Base-by-base conservation (phyloP, 306 rosid genomes). In the Astragalus membranaceus region DNA sequence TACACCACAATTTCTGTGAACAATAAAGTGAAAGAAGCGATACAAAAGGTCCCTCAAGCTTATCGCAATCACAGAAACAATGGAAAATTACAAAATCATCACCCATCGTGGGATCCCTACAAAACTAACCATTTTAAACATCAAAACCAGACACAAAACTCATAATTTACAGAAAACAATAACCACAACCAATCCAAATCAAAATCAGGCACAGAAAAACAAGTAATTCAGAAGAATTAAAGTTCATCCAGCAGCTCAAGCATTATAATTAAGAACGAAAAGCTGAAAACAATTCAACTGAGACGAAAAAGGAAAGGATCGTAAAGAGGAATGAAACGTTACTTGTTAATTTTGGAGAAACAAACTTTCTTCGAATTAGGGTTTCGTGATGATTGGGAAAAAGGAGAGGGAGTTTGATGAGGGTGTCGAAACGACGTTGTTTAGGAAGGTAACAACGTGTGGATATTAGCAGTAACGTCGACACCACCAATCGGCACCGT, bases 271-370 rank as follows among this genome's bases (percentile, higher is more conserved):
- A 54, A 41, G 17, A 72, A 11, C 11, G 9, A 29, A 37, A 69
- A 82, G 10, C 10, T 0, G 6, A 51, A 54, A 8, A 11, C 58
- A 35, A 71, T 4, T 46, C 37, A 15, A 62, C 43, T 4, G n/a
- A 52, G 67, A 67, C n/a, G 1, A 74, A 48, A 61, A 8, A 12
- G 33, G 9, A 56, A 50, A 42, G 16, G 30, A 67, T 50, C 26
- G 66, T 44, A 63, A 16, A 12, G 15, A 76, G 72, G 71, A 47
- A 75, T 26, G 16, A 76, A 78, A 78, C 32, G 42, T 16, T 47
- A 59, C 78, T 36, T 35, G 23, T 0, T 57, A 30, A 65, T 37
- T 30, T 61, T 33, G 70, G 53, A 58, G 70, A 15, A 65, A 46
- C 16, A 39, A 68, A 4, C 9, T 41, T 37, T 1, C 6, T 47